phyloP scores from a whole-genome alignment of 208 protist genomes.

The Willaertia magna region DNA sequence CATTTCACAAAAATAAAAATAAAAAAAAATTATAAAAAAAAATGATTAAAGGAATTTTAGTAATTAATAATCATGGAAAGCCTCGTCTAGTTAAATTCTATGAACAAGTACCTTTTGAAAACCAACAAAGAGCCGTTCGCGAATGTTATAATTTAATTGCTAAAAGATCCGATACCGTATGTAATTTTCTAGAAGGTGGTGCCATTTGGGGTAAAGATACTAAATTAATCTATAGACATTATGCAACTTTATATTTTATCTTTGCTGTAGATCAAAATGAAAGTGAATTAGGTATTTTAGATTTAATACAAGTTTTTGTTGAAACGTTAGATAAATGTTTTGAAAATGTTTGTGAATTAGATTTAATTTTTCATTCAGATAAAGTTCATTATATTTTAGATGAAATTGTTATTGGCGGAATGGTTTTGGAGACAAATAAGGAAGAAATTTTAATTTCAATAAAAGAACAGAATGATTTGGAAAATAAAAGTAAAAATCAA shows the following conservation, averaged over 20 bases:
- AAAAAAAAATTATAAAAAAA: neutral
- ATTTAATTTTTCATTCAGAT: conserved; percentile 96
- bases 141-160: conserved; percentile 73
- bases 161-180: conserved; percentile 73
- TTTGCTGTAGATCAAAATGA: conserved; percentile 90
- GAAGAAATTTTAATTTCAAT: conserved; percentile 60
- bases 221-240: conserved; percentile 88
- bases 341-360: conserved; percentile 95
- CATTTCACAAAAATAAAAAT: neutral
- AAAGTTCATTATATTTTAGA: conserved; percentile 90
- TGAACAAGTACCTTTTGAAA: conserved; percentile 52
- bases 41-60: conserved; percentile 90
- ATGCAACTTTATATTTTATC: conserved; percentile 95
- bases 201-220: conserved; percentile 76
- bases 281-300: conserved; percentile 90
- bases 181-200: conserved; percentile 89
- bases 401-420: conserved; percentile 92
- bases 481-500: neutral
- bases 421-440: conserved; percentile 90
- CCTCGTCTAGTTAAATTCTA: conserved; percentile 87
- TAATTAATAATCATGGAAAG: conserved; percentile 94
- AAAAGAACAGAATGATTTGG: conserved; percentile 20
- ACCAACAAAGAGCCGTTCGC: conserved; percentile 62
- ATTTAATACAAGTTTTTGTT: conserved; percentile 94
- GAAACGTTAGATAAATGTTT: conserved; percentile 89